Evolutionary conservation across 2,329 filamentous ascomycete species (phyloP).

Genomic region (Pseudogymnoascus sp.): DNA sequence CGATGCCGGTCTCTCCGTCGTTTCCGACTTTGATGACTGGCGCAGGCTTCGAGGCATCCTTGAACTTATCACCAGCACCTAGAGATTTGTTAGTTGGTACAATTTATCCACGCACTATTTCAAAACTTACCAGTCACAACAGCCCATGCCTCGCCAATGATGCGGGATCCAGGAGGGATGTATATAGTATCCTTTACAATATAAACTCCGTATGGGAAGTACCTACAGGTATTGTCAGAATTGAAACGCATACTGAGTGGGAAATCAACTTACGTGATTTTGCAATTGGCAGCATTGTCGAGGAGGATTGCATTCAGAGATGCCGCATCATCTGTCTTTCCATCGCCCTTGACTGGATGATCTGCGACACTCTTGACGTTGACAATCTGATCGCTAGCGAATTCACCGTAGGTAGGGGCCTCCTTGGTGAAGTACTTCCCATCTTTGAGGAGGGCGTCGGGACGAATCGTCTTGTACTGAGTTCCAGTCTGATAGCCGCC

Average conservation of each 20-base stretch:
- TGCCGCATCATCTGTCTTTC: slow-evolving; percentile 28
- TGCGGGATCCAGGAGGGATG: slow-evolving; percentile 39
- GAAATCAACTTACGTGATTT: neutral
- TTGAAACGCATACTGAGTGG: neutral
- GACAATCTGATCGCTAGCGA: slow-evolving; percentile 33
- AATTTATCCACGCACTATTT: neutral
- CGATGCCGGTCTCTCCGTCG: slow-evolving; percentile 39
- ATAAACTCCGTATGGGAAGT: slow-evolving; percentile 37
- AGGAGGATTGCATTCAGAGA: slow-evolving; percentile 26
- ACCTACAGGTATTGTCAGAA: slow-evolving; percentile 28
- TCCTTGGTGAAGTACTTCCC: slow-evolving; percentile 34
- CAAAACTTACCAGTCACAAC: slow-evolving; percentile 16
- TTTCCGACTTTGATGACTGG: slow-evolving; percentile 43
- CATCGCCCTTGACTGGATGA: slow-evolving; percentile 34
- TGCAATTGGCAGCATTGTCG: slow-evolving; percentile 16
- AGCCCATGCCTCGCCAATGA: slow-evolving; percentile 48
- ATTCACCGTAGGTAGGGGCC: slow-evolving; percentile 36
- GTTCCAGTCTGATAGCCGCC: neutral
- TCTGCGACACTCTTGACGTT: slow-evolving; percentile 38
- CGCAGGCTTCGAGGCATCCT: slow-evolving; percentile 32
- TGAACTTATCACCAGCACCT: slow-evolving; percentile 39
- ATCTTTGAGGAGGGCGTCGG: slow-evolving; percentile 25
- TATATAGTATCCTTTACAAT: slow-evolving; percentile 37
- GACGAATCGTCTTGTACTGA: slow-evolving; percentile 23
- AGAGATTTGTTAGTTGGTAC: slow-evolving; percentile 15